A percentile compares a stretch with the other conserved stretches of the same genome.
Conservation (phyloP, 2,329 filamentous ascomycete genomes). For the Neonectria neomacrospora region DNA sequence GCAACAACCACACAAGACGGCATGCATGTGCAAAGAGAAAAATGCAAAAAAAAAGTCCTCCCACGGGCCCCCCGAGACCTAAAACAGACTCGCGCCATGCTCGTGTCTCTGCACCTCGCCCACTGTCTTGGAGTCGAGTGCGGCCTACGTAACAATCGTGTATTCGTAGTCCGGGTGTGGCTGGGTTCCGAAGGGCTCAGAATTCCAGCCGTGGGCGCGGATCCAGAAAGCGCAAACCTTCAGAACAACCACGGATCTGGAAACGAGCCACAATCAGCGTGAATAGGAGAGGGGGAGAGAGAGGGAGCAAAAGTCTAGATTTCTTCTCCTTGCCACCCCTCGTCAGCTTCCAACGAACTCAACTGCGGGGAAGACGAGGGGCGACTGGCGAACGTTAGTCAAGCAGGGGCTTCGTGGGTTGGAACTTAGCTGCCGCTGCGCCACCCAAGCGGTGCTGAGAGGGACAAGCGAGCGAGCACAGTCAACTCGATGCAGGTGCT, state of each 20-base stretch:
- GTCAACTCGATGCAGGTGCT: conserved; percentile 19
- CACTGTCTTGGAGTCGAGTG: background rate
- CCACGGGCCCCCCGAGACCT: background rate
- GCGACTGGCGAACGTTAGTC: too few species aligned
- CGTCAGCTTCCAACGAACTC: background rate
- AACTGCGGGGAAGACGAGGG: background rate
- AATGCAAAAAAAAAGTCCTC: background rate
- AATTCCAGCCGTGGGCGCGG: background rate
- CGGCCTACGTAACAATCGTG: background rate
- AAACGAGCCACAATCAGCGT: background rate
- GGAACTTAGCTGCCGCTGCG: conserved; percentile 17
- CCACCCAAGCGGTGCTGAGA: conserved; percentile 17
- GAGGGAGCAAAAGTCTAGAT: background rate
- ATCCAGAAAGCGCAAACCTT: background rate
- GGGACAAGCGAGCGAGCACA: background rate
- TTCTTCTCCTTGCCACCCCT: background rate
- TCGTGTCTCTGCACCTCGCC: background rate
- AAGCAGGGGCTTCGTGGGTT: background rate
- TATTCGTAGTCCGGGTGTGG: background rate
- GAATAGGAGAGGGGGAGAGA: background rate
- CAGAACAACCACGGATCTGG: background rate
- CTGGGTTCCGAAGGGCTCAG: background rate
- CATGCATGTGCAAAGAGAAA: background rate
- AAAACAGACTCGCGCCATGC: background rate
- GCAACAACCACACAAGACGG: background rate